A percentile compares a stretch with the other conserved stretches of the same genome.
Evolutionary conservation across 306 rosid genomes (phyloP).

Genomic region (Abrus precatorius): DNA sequence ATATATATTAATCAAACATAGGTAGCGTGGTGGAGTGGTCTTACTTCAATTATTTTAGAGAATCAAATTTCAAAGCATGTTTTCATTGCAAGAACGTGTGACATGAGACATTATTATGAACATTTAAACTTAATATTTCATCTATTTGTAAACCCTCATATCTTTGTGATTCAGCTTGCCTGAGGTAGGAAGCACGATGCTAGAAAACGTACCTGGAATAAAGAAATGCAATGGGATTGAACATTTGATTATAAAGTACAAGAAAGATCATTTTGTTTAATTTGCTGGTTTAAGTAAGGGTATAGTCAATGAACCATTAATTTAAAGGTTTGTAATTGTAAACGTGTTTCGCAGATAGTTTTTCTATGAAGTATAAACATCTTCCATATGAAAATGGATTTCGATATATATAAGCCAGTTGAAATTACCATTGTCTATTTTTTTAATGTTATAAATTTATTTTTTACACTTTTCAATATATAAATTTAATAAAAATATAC

Average conservation of each 20-base stretch:
- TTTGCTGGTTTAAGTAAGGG: not conserved
- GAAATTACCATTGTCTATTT: no score
- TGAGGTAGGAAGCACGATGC: not conserved
- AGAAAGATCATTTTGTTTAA: not conserved
- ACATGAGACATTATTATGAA: not conserved
- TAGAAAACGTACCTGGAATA: not conserved
- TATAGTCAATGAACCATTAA: not conserved
- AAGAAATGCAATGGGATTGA: not conserved
- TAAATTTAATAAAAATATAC: no score
- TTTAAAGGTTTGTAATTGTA: no score
- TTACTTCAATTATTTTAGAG: not conserved
- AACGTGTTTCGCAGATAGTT: no score
- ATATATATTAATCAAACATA: not conserved
- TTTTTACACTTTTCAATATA: no score
- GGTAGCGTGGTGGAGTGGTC: not conserved
- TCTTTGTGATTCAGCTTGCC: not conserved
- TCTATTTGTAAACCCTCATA: not conserved
- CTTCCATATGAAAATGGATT: no score
- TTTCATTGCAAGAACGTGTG: conserved; percentile 1
- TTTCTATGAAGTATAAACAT: no score
- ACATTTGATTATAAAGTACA: not conserved
- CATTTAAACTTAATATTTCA: not conserved
- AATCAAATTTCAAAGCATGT: conserved; percentile 5
- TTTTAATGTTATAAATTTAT: no score
- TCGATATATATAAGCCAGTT: no score